Percentiles rank a stretch among this genome's conserved stretches.
Conservation (phyloP, 306 rosid species). For the Boehmeria nivea region DNA sequence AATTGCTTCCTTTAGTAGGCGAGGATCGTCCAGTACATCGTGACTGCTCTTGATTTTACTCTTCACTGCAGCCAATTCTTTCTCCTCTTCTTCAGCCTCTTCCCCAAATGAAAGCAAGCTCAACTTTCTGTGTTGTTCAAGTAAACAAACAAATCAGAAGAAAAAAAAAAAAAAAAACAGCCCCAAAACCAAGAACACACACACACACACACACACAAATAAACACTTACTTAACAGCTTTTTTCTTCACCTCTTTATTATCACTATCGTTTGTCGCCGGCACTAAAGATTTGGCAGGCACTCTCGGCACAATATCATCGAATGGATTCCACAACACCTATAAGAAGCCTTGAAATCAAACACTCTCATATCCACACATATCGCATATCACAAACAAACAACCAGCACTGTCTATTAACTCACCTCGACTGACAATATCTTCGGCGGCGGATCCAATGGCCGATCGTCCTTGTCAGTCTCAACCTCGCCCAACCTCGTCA, state of each 20-base stretch:
- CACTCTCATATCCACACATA: neutral
- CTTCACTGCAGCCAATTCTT: constrained; percentile 65
- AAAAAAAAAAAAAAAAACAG: neutral
- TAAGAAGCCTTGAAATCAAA: constrained; percentile 20
- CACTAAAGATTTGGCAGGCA: constrained; percentile 28
- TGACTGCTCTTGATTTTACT: constrained; percentile 94
- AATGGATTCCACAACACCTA: constrained; percentile 93
- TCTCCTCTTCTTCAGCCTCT: constrained; percentile 97
- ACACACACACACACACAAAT: neutral
- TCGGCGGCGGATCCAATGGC: constrained; percentile 70
- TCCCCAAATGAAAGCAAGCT: constrained; percentile 92
- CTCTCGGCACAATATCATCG: constrained; percentile 82
- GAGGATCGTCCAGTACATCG: constrained; percentile 93
- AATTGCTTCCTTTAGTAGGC: constrained; percentile 68
- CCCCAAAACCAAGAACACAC: constrained; percentile 15
- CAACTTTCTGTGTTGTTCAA: constrained; percentile 51
- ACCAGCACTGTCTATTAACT: constrained; percentile 4
- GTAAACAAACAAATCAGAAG: constrained; percentile 9
- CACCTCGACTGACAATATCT: constrained; percentile 89
- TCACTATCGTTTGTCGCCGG: constrained; percentile 41
- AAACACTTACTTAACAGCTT: constrained; percentile 69
- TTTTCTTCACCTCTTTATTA: constrained; percentile 57
- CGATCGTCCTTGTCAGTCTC: constrained; percentile 84
- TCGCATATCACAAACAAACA: neutral
- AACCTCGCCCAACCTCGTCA: constrained; percentile 68